Conservation (phyloP, 73 alveolate genomes). For the Uronychia binucleata region DNA sequence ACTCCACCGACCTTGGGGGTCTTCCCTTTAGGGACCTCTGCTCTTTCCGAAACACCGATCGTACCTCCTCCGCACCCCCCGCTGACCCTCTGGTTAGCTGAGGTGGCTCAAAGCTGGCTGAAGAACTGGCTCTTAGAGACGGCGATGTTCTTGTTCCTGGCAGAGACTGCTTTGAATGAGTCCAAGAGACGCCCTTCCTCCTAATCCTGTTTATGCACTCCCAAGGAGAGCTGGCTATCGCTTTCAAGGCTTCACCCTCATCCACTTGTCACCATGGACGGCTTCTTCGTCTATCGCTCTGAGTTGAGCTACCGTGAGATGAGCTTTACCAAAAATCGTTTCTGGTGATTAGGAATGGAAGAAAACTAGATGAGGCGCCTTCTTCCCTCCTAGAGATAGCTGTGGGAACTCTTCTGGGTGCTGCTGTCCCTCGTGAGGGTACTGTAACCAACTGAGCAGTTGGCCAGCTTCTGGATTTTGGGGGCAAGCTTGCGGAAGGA, state of each 20-base stretch:
- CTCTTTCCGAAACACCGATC: no score
- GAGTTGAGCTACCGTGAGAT: not conserved
- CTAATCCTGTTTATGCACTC: no score
- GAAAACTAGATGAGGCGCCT: not conserved
- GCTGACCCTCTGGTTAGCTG: not conserved
- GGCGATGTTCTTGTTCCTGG: not conserved
- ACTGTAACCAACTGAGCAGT: not conserved
- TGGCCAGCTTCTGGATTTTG: not conserved
- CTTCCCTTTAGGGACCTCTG: not conserved
- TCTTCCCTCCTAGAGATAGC: not conserved
- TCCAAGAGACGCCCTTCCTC: not conserved
- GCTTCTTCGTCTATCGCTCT: not conserved
- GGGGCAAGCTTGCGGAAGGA: not conserved
- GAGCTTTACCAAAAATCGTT: not conserved
- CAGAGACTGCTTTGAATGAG: no score
- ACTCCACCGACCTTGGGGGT: not conserved
- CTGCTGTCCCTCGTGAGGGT: not conserved
- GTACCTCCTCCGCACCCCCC: not conserved
- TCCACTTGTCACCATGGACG: not conserved
- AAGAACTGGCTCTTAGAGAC: not conserved
- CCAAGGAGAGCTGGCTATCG: no score
- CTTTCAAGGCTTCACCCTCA: no score
- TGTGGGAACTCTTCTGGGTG: not conserved
- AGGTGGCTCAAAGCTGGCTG: not conserved
- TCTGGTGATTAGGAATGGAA: not conserved